phyloP scores from a whole-genome alignment of 2,329 filamentous ascomycete species.

The Fusarium compactum region DNA sequence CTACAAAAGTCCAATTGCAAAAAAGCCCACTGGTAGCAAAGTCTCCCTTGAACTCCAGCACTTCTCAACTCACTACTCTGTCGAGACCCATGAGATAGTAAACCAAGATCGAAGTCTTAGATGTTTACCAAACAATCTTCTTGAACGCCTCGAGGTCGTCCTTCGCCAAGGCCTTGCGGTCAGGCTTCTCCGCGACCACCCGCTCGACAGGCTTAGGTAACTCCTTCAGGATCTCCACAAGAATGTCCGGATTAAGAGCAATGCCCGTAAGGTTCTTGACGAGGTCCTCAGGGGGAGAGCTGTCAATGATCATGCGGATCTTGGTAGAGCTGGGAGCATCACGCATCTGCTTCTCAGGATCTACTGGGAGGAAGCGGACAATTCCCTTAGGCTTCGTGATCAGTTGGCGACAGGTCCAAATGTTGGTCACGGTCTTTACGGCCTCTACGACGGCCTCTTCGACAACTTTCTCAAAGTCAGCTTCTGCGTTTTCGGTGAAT shows the following conservation, averaged over 20 bases:
- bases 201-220: neutral
- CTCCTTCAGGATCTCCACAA: slow-evolving; percentile 21
- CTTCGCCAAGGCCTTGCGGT: too few species aligned
- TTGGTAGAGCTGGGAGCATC: slow-evolving; percentile 43
- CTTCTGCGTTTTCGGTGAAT: fast-evolving
- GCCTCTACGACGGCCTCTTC: neutral
- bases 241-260: slow-evolving; percentile 17
- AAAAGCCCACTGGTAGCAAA: too few species aligned
- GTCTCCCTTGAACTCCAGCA: neutral
- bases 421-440: neutral
- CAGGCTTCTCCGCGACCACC: neutral
- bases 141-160: neutral
- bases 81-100: neutral
- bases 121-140: slow-evolving; percentile 2
- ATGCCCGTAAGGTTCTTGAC: slow-evolving; percentile 2
- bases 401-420: slow-evolving; percentile 31
- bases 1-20: too few species aligned
- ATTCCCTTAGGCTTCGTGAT: slow-evolving; percentile 25
- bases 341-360: neutral
- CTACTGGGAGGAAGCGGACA: slow-evolving; percentile 36
- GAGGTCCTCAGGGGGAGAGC: neutral
- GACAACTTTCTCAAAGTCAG: neutral
- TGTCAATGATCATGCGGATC: slow-evolving; percentile 38
- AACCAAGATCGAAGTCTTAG: too few species aligned
- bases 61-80: too few species aligned